Percentiles rank a stretch among this genome's conserved stretches.
Conservation (phyloP, 2,329 filamentous ascomycete genomes). For the Phaeomoniella chlamydospora region DNA sequence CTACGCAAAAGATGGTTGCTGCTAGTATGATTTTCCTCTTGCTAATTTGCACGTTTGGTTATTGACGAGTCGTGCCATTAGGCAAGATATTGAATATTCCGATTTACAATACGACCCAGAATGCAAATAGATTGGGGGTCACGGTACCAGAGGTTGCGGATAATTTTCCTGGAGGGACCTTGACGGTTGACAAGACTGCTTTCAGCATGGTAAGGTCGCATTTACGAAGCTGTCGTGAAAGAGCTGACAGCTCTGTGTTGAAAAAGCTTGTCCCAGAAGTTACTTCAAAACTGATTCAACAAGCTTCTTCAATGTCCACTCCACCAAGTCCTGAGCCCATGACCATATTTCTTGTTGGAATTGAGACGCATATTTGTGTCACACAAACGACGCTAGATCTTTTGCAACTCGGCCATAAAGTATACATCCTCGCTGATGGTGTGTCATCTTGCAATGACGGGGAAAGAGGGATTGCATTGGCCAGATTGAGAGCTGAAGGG, state of each 20-base stretch:
- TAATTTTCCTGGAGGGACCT: slow-evolving; percentile 32
- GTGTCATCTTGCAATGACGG: slow-evolving; percentile 76
- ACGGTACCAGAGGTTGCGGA: slow-evolving; percentile 62
- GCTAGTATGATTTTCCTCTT: slow-evolving; percentile 25
- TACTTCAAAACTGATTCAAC: slow-evolving; percentile 12
- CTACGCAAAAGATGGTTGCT: slow-evolving; percentile 53
- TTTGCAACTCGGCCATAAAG: slow-evolving; percentile 56
- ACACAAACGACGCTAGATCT: slow-evolving; percentile 84
- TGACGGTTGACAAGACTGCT: slow-evolving; percentile 65
- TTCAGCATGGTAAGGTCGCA: slow-evolving; percentile 53
- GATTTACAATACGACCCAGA: slow-evolving; percentile 77
- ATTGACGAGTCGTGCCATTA: slow-evolving; percentile 5
- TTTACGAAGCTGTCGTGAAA: no score
- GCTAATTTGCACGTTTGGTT: neutral
- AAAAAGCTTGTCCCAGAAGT: slow-evolving; percentile 14
- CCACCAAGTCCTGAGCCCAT: slow-evolving; percentile 21
- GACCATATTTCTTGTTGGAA: slow-evolving; percentile 69
- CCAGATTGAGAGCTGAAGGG: slow-evolving; percentile 59
- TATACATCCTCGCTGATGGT: slow-evolving; percentile 79
- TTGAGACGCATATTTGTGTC: slow-evolving; percentile 89
- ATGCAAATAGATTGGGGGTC: slow-evolving; percentile 59
- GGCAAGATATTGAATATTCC: slow-evolving; percentile 54
- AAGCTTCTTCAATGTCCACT: neutral
- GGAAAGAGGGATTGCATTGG: slow-evolving; percentile 68
- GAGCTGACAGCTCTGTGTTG: no score